Evolutionary conservation across 1,284 basidiomycete species (phyloP).

Genomic region (Cryptococcus maquisensis): DNA sequence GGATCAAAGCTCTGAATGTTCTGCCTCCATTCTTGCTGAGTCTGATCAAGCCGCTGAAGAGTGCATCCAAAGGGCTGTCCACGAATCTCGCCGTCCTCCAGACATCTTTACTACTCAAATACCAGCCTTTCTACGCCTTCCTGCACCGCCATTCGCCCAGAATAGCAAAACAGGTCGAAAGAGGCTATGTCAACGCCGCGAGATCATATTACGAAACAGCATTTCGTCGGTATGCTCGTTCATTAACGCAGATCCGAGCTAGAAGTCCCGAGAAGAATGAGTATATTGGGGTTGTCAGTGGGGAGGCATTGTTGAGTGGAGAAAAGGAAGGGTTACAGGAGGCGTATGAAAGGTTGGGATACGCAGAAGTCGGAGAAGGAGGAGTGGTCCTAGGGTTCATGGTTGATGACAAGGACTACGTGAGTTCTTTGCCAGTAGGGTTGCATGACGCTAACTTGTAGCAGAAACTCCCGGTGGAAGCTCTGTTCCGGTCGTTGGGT

Average conservation of each 20-base stretch:
- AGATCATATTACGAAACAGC: constrained; percentile 94
- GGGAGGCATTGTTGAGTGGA: constrained; percentile 27
- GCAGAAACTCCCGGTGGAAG: constrained; percentile 64
- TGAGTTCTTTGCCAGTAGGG: constrained; percentile 49
- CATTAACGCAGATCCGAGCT: constrained; percentile 72
- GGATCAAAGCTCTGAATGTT: constrained; percentile 81
- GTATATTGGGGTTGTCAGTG: constrained; percentile 34
- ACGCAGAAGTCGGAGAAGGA: constrained; percentile 61
- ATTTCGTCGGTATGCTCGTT: constrained; percentile 82
- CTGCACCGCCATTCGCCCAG: constrained; percentile 73
- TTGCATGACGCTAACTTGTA: neutral
- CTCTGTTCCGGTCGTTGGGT: constrained; percentile 73
- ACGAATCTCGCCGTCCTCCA: constrained; percentile 93
- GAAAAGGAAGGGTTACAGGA: constrained; percentile 49
- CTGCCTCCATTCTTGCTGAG: constrained; percentile 81
- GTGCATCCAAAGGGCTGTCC: constrained; percentile 58
- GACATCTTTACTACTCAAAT: constrained; percentile 79
- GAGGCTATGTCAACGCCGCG: constrained; percentile 77
- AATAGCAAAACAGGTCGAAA: constrained; percentile 83
- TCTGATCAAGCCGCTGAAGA: constrained; percentile 77
- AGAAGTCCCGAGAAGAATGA: constrained; percentile 42
- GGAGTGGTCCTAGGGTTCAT: constrained; percentile 73
- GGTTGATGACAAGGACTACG: constrained; percentile 77
- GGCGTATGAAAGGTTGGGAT: constrained; percentile 56
- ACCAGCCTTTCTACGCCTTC: constrained; percentile 77